Base-by-base conservation (phyloP, 2,329 filamentous ascomycete species). In the Macrophomina pseudophaseolina region DNA sequence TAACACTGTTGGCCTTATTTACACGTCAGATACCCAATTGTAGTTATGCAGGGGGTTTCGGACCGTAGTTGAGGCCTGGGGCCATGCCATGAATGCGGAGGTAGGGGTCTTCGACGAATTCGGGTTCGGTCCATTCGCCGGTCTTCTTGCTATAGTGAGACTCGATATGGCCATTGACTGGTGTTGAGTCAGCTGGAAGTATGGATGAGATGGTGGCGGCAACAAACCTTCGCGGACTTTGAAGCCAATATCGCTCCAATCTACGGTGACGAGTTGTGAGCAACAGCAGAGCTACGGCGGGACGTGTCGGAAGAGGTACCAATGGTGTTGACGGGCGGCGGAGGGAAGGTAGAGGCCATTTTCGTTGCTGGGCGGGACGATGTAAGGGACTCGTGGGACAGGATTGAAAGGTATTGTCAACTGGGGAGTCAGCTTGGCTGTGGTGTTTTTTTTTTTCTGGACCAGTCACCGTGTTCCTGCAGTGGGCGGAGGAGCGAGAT, bases 221-320 rank as follows among this genome's bases (percentile, higher is more conserved):
- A 16, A 49, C 82, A 73, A 80, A 92, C 92, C 92, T 86, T 97
- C 93, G 71, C 93, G 91, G 72, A 97, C 90, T 75, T 89, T 90
- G 86, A 98, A 98, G 76, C 94, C 94, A 71, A 98, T 88, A 74
- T 97, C 91, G 78, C 86, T 88, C 94, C 94, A 98, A 85, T 98
- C 93, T 88, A 70, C 48, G 64, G 12, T 52, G 63, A 58, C 42
- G 42, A 42, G 58, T 54, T 48, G 40, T 51, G 32, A 59, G 60
- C 49, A 48, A 52, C 46, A 51, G 18, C 56, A 54, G 38, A 51
- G 44, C 35, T 38, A 38, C 9, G 16, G 46, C 48, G 48, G 56
- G 30, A 40, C 40, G 14, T 40, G 38, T 44, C 35, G 23, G 38
- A 46, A 38, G 30, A n/a, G 16, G 63, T 58, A 87, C 85, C 86